A percentile compares a stretch with the other conserved stretches of the same genome.
These are phyloP conservation scores for Neocatenulostroma microsporum DNA, from an alignment of 2,329 filamentous ascomycete genomes.

Conservation along the genomic window DNA sequence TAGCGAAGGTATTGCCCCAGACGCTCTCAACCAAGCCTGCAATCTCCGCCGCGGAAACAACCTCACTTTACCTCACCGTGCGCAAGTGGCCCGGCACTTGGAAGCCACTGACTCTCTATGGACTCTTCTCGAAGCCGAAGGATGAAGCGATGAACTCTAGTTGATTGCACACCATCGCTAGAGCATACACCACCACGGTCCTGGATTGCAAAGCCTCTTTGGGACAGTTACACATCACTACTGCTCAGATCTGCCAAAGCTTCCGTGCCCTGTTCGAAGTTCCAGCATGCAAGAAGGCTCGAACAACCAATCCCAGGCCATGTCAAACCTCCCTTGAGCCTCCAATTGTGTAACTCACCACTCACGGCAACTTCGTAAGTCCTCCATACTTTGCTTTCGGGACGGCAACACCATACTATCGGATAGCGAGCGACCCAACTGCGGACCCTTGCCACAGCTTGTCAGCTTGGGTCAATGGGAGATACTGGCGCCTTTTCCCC, in stretches of 20 bases:
- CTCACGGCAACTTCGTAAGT: constrained; percentile 5
- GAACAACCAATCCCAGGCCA: not conserved
- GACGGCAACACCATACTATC: no score
- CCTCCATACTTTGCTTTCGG: not conserved
- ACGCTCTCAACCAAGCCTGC: not conserved
- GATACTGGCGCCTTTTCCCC: not conserved
- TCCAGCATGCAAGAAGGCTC: no score
- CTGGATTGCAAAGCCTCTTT: no score
- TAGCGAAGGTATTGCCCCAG: constrained; percentile 2
- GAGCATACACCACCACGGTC: no score
- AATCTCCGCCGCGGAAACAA: not conserved
- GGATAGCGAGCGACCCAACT: no score
- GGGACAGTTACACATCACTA: no score
- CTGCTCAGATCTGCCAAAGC: no score
- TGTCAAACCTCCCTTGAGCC: not conserved
- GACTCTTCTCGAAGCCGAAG: not conserved
- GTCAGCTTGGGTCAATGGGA: constrained; percentile 2
- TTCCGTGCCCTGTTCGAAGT: no score
- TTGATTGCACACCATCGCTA: no score
- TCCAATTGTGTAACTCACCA: no score
- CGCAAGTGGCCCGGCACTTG: constrained; percentile 2
- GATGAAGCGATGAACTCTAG: no score
- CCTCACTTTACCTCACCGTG: not conserved
- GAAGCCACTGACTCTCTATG: not conserved
- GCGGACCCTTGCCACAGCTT: no score